Evolutionary conservation across 176 grass and related monocot species (phyloP).

Genomic region (Typha latifolia): DNA sequence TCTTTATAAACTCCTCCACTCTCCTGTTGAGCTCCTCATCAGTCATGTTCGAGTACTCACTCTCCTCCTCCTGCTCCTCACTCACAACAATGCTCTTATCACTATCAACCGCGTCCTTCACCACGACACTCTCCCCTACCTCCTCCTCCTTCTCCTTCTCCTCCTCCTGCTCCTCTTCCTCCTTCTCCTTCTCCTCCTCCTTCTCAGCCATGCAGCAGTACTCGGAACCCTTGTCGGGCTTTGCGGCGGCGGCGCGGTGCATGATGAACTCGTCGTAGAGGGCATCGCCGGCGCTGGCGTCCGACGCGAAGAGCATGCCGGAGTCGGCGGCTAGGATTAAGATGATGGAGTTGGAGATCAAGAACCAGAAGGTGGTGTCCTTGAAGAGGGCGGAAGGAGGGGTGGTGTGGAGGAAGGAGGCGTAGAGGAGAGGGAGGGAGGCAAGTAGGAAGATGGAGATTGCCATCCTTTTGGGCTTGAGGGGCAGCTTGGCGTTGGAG

Average conservation of each 20-base stretch:
- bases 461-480: constrained; percentile 13
- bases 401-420: constrained; percentile 61
- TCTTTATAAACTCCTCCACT: constrained; percentile 80
- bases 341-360: constrained; percentile 96
- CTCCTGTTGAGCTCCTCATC: constrained; percentile 76
- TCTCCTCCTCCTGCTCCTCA: constrained; percentile 6
- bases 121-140: background rate
- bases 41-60: constrained; percentile 46
- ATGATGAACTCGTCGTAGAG: constrained; percentile 4
- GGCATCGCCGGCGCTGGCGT: background rate
- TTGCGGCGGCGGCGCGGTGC: background rate
- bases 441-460: constrained; percentile 84
- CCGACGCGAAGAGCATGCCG: constrained; percentile 38
- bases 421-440: constrained; percentile 72
- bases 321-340: constrained; percentile 76
- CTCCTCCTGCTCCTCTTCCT: too few species aligned
- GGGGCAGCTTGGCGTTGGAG: background rate
- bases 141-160: background rate
- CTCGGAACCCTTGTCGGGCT: background rate
- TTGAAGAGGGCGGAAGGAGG: constrained; percentile 59
- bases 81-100: constrained; percentile 1
- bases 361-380: constrained; percentile 99
- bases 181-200: background rate
- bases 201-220: background rate
- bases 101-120: background rate